Conservation (phyloP, 768 basidiomycete species). For the Trametes cinnabarina region DNA sequence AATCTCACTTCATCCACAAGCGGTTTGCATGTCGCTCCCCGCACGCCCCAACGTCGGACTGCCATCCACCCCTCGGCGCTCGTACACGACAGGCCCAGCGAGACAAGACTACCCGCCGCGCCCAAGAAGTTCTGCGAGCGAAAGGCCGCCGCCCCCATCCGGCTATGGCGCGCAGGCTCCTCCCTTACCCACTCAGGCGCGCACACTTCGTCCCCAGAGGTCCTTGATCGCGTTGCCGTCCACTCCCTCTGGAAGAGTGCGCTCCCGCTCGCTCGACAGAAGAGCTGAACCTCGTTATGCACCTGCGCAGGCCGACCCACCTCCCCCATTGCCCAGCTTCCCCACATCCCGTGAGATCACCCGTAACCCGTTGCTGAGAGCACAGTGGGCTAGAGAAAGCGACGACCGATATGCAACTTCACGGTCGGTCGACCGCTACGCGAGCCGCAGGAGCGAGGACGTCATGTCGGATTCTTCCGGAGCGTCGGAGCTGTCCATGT, state of each 20-base stretch:
- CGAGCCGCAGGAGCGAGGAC: conserved; percentile 13
- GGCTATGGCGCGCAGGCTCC: conserved; percentile 1
- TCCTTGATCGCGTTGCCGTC: conserved; percentile 20
- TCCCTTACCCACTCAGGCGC: conserved; percentile 12
- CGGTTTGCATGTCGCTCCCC: conserved; percentile 23
- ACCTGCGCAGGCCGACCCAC: conserved; percentile 1
- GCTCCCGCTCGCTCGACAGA: conserved; percentile 9
- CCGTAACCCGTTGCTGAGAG: background rate
- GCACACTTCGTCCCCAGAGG: conserved; percentile 22
- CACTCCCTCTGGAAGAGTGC: conserved; percentile 5
- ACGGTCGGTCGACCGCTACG: conserved; percentile 8
- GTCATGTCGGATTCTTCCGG: conserved; percentile 17
- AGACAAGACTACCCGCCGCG: conserved; percentile 20
- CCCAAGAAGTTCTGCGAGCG: conserved; percentile 22
- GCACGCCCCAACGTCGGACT: conserved; percentile 33
- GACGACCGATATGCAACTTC: background rate
- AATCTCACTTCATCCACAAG: background rate
- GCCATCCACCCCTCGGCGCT: conserved; percentile 40
- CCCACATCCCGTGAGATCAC: conserved; percentile 1
- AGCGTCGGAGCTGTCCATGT: conserved; percentile 8
- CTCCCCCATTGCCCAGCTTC: conserved; percentile 13
- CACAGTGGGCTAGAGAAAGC: background rate
- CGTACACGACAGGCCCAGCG: conserved; percentile 12
- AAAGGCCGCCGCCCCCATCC: conserved; percentile 14
- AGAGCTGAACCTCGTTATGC: background rate